These are phyloP conservation scores for Aspergillus kassunensis DNA, from an alignment of 495 filamentous ascomycete species.

Conservation along the genomic window DNA sequence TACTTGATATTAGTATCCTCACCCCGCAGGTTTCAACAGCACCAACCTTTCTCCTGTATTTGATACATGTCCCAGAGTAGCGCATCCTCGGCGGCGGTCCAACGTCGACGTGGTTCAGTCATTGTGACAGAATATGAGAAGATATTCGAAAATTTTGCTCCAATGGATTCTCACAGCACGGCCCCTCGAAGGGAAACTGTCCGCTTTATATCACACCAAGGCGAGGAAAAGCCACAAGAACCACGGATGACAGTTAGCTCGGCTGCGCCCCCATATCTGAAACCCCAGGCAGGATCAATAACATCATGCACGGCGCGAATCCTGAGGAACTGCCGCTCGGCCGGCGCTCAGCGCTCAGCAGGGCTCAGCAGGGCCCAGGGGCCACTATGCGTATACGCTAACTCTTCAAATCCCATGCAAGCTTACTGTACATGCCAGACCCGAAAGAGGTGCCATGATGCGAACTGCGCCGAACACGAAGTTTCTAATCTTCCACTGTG, in stretches of 20 bases:
- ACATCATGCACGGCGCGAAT: neutral
- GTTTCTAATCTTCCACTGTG: no score
- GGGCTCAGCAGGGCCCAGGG: neutral
- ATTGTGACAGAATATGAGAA: no score
- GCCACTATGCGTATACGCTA: no score
- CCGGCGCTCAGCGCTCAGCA: neutral
- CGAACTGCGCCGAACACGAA: no score
- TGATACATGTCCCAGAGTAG: constrained; percentile 12
- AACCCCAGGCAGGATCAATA: neutral
- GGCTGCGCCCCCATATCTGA: neutral
- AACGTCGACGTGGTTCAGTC: constrained; percentile 9
- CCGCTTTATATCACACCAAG: neutral
- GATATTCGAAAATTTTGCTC: no score
- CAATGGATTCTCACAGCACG: no score
- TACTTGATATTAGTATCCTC: neutral
- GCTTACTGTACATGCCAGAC: no score
- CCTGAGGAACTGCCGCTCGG: neutral
- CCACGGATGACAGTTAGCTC: no score
- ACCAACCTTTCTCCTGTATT: constrained; percentile 9
- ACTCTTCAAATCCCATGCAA: no score
- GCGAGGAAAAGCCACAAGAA: neutral
- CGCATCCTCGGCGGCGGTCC: constrained; percentile 8
- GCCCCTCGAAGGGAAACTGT: neutral
- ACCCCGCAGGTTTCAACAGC: no score
- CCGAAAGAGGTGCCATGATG: no score